Conservation (phyloP, 768 basidiomycete species). For the Suillus ampliporus region DNA sequence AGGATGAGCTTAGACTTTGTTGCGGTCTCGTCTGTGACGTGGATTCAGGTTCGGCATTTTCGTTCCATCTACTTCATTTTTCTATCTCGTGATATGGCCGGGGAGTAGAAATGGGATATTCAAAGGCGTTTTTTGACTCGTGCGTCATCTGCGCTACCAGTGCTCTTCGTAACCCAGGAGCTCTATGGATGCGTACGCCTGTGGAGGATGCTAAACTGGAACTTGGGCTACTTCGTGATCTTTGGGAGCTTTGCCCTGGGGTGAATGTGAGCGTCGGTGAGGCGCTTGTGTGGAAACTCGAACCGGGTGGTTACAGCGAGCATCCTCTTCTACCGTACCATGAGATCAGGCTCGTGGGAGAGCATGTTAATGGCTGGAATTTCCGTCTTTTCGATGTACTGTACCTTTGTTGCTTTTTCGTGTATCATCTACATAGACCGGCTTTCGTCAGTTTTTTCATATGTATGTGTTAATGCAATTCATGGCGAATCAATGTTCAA, state of each 20-base stretch:
- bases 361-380: constrained; percentile 6
- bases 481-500: too few species aligned
- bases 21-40: neutral
- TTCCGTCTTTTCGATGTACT: neutral
- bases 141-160: constrained; percentile 68
- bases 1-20: constrained; percentile 6
- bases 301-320: neutral
- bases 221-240: constrained; percentile 49
- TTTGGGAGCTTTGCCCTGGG: neutral
- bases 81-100: neutral
- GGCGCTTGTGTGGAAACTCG: constrained; percentile 1
- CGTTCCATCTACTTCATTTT: neutral
- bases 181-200: constrained; percentile 53
- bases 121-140: constrained; percentile 68
- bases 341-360: too few species aligned
- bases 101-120: constrained; percentile 6
- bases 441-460: too few species aligned
- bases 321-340: too few species aligned
- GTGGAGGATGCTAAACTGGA: constrained; percentile 51
- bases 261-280: constrained; percentile 11
- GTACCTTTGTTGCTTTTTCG: neutral
- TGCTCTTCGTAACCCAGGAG: constrained; percentile 56
- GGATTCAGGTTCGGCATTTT: neutral
- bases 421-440: constrained; percentile 9
- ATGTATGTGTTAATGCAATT: too few species aligned